Evolutionary conservation across 2,329 filamentous ascomycete species (phyloP), one percentile per base, ranked within the genome.

Genomic region (Sarocladiaceae sp.): DNA sequence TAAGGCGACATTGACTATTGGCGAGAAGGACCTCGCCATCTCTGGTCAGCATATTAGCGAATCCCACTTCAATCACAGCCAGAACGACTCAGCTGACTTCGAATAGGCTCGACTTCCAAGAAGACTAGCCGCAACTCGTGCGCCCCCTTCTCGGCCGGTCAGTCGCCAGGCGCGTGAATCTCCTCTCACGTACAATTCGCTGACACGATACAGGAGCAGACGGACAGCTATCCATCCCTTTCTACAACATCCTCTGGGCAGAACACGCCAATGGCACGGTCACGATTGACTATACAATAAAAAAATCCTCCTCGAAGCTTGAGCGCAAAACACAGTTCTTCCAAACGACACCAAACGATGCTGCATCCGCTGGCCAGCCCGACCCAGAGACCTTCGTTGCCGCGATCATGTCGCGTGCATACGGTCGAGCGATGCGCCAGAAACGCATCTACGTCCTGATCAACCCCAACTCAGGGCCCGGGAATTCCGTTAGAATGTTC

Each of bases 401-500:
- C 21, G 69, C 67, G 43, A 72, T 96, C 26, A 60, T 95, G 16
- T 68, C 80, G 27, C 73, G 74, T 37, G 80, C 90, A 19, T 96
- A 95, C 56, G 40, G 83, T 69, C 45, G 67, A 6, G 76, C 85
- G 2, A 79, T 84, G 55, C 75, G 74, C 44, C 75, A 73, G 47
- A 93, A 89, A 63, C 80, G 88, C 37, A 82, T 93, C 50, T 95
- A 93, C 61, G 82, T 97, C 11, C 69, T 97, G 33, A 75, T 98
- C 49, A 98, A 98, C 62, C 93, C 93, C 0, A 85, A 90, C 55
- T 88, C 89, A 12, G 93, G 93, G 0, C 85, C 88, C 33, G 91
- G 91, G 32, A 68, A 66, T 33, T 91, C 89, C 1, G 67, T 78
- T 49, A 85, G 80, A 58, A 74, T 82, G 51, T 97, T 89, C 75